These are phyloP conservation scores for Lasiosphaeriaceae sp. DNA, from an alignment of 495 filamentous ascomycete genomes.

Conservation along the genomic window DNA sequence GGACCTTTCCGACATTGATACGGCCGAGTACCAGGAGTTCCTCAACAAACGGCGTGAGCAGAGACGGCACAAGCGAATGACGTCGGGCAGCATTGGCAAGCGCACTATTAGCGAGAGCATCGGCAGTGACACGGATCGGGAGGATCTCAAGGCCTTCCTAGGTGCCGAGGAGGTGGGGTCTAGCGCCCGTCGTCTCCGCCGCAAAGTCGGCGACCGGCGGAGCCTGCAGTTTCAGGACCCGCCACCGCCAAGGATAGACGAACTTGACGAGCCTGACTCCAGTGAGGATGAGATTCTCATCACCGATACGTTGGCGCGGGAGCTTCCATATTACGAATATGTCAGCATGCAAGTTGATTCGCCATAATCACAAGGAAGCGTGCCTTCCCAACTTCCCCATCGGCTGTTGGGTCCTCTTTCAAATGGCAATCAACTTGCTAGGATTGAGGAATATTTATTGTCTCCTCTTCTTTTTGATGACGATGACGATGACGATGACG, in stretches of 20 bases:
- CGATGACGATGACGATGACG: background rate
- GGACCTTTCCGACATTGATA: constrained; percentile 38
- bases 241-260: constrained; percentile 47
- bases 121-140: constrained; percentile 50
- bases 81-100: constrained; percentile 51
- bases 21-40: constrained; percentile 33
- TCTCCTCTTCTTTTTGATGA: background rate
- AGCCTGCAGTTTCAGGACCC: constrained; percentile 49
- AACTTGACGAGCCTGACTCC: constrained; percentile 48
- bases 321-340: constrained; percentile 47
- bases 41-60: constrained; percentile 33
- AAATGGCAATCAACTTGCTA: background rate
- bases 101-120: constrained; percentile 50
- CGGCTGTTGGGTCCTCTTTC: too few species aligned
- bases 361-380: constrained; percentile 20
- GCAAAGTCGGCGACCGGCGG: constrained; percentile 43
- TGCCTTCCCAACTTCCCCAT: too few species aligned
- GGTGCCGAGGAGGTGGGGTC: constrained; percentile 39
- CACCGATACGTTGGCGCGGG: constrained; percentile 38
- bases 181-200: constrained; percentile 43
- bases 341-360: constrained; percentile 46
- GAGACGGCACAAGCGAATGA: constrained; percentile 43
- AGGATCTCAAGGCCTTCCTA: constrained; percentile 44
- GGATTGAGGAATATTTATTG: too few species aligned
- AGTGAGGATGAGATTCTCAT: constrained; percentile 46